Evolutionary conservation across 371 early-diverging fungal genomes (phyloP).

Genomic region (Mucor velutinosus): DNA sequence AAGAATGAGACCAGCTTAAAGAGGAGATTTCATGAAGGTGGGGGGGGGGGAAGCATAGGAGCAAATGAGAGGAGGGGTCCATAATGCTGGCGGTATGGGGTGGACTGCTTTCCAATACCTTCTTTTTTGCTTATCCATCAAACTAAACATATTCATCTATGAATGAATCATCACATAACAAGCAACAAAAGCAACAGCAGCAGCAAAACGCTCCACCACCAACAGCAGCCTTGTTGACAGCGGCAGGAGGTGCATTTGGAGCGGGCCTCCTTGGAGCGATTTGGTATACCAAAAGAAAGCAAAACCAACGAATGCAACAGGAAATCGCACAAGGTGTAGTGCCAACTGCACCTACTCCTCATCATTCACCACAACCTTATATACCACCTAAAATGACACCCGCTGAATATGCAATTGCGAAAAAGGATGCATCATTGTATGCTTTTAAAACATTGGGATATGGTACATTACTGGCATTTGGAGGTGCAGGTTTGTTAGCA

Average conservation of each 20-base stretch:
- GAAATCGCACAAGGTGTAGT: constrained; percentile 23
- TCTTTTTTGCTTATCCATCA: not conserved
- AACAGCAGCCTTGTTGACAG: constrained; percentile 27
- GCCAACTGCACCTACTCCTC: constrained; percentile 12
- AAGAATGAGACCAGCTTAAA: not conserved
- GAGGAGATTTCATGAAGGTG: not conserved
- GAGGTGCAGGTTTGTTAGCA: constrained; percentile 39
- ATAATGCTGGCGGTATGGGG: not conserved
- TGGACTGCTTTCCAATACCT: not conserved
- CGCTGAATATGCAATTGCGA: constrained; percentile 43
- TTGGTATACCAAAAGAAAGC: constrained; percentile 50
- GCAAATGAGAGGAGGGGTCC: not conserved
- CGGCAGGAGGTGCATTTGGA: constrained; percentile 46
- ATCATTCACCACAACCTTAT: constrained; percentile 9
- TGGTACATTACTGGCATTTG: constrained; percentile 47
- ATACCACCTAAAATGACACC: constrained; percentile 47
- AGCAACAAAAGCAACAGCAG: not conserved
- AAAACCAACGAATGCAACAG: constrained; percentile 30
- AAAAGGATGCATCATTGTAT: constrained; percentile 39
- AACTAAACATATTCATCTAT: not conserved
- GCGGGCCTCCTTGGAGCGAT: constrained; percentile 49
- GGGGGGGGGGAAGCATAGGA: not conserved
- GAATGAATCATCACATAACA: not conserved
- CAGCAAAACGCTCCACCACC: constrained; percentile 4
- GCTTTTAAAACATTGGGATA: constrained; percentile 49